Base-by-base conservation (phyloP, 176 grass and related monocot species). In the Cenchrus fungigraminus region DNA sequence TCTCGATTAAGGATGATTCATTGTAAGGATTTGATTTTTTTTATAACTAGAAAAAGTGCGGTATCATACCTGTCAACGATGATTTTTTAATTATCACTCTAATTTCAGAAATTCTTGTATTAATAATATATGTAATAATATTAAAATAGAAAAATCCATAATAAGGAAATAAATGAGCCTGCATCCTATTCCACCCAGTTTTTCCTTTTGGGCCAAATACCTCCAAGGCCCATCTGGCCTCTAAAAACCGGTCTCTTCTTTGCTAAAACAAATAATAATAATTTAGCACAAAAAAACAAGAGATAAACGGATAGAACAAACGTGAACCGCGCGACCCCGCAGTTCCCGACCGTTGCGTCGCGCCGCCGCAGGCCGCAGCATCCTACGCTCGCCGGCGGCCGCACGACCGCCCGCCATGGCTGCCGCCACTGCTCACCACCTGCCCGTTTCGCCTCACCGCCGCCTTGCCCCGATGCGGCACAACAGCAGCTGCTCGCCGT, bases 231-330 rank as follows among this genome's bases (percentile, higher is more conserved):
- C 14, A 73, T 32, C 6, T 51, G 71, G 47, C 47, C 47, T 49
- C 22, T 19, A 2, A 7, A 52, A n/a, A 5, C 13, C 29, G 13
- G 49, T 29, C 49, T 13, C 2, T 29, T 40, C 37, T 6, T 6
- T 31, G 43, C 15, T 50, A 12, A 10, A 51, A 12, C 31, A 32
- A 51, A 51, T 2, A 51, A 28, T 7, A 49, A 62, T 7, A 49
- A 62, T 32, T 32, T 32, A 62, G 1, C 42, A 3, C 14, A 32
- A 3, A 71, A 17, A 46, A 71, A 3, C 29, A 71, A 6, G 7
- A 15, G 68, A 55, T 20, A 80, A 80, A 58, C 25, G 76, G 87
- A 89, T 89, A 89, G 83, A 42, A 67, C n/a, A 50, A 6, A 52
- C 17, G 73, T 49, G 76, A 29, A 64, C 44, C 44, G 59, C 59